These are phyloP conservation scores for Uronychia setigera DNA, from an alignment of 73 alveolate genomes.

Conservation along the genomic window DNA sequence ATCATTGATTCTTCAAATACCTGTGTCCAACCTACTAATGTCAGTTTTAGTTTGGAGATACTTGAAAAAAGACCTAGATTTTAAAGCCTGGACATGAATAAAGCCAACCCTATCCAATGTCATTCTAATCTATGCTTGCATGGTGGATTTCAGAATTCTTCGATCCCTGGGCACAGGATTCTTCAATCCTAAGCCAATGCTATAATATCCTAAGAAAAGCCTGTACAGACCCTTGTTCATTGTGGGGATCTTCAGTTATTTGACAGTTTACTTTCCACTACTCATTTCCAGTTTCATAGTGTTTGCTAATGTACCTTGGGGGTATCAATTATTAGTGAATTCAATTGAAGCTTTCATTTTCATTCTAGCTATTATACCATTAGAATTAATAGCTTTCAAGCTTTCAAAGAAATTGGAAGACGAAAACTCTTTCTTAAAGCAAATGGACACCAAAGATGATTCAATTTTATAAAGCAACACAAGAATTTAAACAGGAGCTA, in stretches of 20 bases:
- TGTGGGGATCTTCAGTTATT: conserved; percentile 17
- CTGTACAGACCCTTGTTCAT: conserved; percentile 42
- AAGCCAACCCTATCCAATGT: not conserved
- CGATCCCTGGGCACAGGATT: not conserved
- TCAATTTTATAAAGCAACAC: conserved; percentile 14
- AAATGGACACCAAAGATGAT: too few relatives aligned
- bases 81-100: not conserved
- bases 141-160: not conserved
- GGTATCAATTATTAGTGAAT: conserved; percentile 47
- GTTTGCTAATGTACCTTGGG: conserved; percentile 45
- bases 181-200: not conserved
- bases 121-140: not conserved
- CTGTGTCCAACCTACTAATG: not conserved
- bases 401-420: not conserved
- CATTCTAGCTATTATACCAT: conserved; percentile 29
- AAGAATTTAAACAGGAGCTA: not conserved
- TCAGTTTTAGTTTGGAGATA: not conserved
- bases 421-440: conserved; percentile 8
- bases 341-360: conserved; percentile 46
- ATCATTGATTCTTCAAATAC: not conserved
- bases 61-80: not conserved
- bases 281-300: conserved; percentile 31
- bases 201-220: conserved; percentile 25
- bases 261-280: conserved; percentile 27
- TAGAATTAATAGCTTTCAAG: conserved; percentile 15